These are phyloP conservation scores for Aurantiochytrium sp. DNA, from an alignment of 108 stramenopile genomes.

Conservation along the genomic window DNA sequence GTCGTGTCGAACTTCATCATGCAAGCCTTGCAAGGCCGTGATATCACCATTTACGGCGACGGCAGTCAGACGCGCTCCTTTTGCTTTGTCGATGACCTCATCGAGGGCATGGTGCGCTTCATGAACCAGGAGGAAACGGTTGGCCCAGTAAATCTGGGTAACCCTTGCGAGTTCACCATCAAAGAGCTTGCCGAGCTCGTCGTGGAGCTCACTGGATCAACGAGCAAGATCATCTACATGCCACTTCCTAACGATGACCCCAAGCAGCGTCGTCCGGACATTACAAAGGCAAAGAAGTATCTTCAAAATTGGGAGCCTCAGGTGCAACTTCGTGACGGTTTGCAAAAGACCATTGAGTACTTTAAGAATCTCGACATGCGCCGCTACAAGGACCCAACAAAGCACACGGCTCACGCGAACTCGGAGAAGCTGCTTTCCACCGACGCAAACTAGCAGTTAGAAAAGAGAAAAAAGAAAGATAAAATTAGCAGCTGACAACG, in stretches of 20 bases:
- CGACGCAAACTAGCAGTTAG: no score
- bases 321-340: slow-evolving; percentile 72
- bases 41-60: slow-evolving; percentile 93
- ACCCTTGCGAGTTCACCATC: slow-evolving; percentile 91
- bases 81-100: slow-evolving; percentile 93
- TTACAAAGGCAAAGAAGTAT: slow-evolving; percentile 77
- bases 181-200: slow-evolving; percentile 77
- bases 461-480: no score
- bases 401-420: neutral
- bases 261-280: slow-evolving; percentile 83
- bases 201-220: slow-evolving; percentile 63
- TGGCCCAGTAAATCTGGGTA: slow-evolving; percentile 86
- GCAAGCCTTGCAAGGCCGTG: slow-evolving; percentile 84
- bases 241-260: slow-evolving; percentile 83
- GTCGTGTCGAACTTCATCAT: slow-evolving; percentile 98
- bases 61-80: slow-evolving; percentile 91
- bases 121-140: slow-evolving; percentile 86
- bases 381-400: neutral
- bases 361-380: slow-evolving; percentile 46
- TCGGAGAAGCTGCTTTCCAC: neutral
- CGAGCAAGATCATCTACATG: slow-evolving; percentile 65
- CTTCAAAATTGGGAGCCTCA: slow-evolving; percentile 73
- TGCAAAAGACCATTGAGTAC: slow-evolving; percentile 83
- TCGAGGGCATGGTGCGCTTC: slow-evolving; percentile 83
- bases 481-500: no score